Evolutionary conservation across 345 rosid species (phyloP), one percentile per base, ranked within the genome.

Genomic region (Pistacia atlantica): DNA sequence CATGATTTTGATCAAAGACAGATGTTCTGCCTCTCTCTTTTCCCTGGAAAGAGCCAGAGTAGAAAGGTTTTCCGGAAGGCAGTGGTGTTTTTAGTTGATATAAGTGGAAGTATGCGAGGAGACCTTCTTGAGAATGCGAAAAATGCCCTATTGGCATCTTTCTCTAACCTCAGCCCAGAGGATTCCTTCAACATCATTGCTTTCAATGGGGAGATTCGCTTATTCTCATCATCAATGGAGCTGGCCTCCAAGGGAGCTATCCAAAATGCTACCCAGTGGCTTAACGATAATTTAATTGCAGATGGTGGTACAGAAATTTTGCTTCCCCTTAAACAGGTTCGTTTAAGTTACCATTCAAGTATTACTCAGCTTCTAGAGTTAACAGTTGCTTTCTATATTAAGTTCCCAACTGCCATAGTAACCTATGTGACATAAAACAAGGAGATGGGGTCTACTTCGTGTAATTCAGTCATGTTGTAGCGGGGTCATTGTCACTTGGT

Each of bases 171-270:
- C 80, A 78, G 78, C 75, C 75, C 86, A 46, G 83, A 84, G 77
- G 99, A 96, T 89, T 86, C 90, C 65, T 93, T 96, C 78, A 96
- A 88, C 85, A 90, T 96, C 55, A 88, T 96, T 16, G 95, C 95
- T 37, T 96, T 96, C 78, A 92, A 96, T 80, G 90, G 90, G 62
- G 92, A 92, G 65, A 84, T 80, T 69, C 77, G 58, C 10, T 74
- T 81, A 28, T 93, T 92, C 84, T 91, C 98, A 52, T 74, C 88
- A 11, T 82, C 84, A 14, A 88, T 92, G 99, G 92, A 85, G 84
- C 76, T 73, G 66, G 93, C 97, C 55, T 89, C 92, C 13, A 82
- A 83, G 72, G 87, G 77, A 76, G 83, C 86, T 33, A 79, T 89
- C 58, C 77, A 77, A 51, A 78, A 81, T 54, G 99, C 94, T 11